phyloP scores from a whole-genome alignment of 2,329 filamentous ascomycete species.

The Xylaria sp. region DNA sequence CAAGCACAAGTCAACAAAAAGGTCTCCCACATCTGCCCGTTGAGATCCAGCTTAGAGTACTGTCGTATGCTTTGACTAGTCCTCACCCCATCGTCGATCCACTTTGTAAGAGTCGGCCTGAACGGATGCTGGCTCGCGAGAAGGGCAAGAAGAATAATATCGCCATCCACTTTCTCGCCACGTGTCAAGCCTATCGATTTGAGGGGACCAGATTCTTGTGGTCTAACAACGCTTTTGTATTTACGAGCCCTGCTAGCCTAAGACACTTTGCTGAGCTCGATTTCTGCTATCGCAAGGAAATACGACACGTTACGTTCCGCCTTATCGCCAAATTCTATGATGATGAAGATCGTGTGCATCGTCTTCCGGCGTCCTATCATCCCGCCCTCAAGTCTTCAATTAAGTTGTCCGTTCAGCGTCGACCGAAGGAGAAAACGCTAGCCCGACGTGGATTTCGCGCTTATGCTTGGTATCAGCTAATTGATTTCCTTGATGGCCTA shows the following conservation, averaged over 20 bases:
- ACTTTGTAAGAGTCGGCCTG: conserved; percentile 50
- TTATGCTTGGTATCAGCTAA: conserved; percentile 60
- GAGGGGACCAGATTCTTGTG: conserved; percentile 59
- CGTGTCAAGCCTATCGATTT: conserved; percentile 54
- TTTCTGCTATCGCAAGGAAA: conserved; percentile 48
- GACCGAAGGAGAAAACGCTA: conserved; percentile 52
- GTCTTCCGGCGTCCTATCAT: conserved; percentile 51
- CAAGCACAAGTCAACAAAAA: conserved; percentile 29
- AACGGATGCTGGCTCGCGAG: conserved; percentile 52
- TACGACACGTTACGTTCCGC: conserved; percentile 56
- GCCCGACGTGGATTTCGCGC: conserved; percentile 59
- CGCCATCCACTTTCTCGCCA: conserved; percentile 59
- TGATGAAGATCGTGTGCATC: conserved; percentile 52
- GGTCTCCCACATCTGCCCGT: conserved; percentile 53
- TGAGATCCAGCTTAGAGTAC: conserved; percentile 58
- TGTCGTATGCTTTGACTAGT: conserved; percentile 58
- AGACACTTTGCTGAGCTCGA: conserved; percentile 55
- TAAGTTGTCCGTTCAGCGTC: conserved; percentile 49
- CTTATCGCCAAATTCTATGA: conserved; percentile 63
- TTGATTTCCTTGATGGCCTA: conserved; percentile 58
- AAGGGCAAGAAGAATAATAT: conserved; percentile 53
- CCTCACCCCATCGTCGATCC: conserved; percentile 59
- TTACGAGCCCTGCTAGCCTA: conserved; percentile 58
- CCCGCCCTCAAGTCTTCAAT: conserved; percentile 49
- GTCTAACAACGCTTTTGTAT: conserved; percentile 59